Evolutionary conservation across 1,284 basidiomycete species (phyloP).

Genomic region (Leccinum solheimii): DNA sequence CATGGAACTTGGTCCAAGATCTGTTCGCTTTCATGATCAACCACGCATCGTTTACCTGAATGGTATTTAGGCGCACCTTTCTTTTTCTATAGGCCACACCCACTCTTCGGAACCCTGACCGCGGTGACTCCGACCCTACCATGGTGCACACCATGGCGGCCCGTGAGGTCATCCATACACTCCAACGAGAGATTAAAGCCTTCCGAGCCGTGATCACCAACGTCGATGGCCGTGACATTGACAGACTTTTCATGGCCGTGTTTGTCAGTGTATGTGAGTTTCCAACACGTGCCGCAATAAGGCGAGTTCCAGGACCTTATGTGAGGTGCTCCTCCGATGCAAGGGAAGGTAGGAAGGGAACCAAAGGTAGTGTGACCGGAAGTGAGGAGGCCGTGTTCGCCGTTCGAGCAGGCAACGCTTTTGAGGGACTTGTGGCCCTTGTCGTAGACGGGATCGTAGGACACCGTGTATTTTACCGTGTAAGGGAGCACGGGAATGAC

Average conservation of each 20-base stretch:
- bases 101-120: not conserved
- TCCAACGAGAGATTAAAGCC: slow-evolving; percentile 41
- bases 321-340: slow-evolving; percentile 46
- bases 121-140: slow-evolving; percentile 16
- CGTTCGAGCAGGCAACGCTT: slow-evolving; percentile 50
- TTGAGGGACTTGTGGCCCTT: slow-evolving; percentile 32
- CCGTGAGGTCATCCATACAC: slow-evolving; percentile 20
- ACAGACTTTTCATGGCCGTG: slow-evolving; percentile 21
- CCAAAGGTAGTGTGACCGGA: slow-evolving; percentile 44
- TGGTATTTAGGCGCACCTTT: not conserved
- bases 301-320: slow-evolving; percentile 31
- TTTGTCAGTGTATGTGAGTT: slow-evolving; percentile 34
- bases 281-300: slow-evolving; percentile 30
- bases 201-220: slow-evolving; percentile 41
- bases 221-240: slow-evolving; percentile 36
- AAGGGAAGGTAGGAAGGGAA: slow-evolving; percentile 49
- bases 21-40: not conserved
- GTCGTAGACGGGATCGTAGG: slow-evolving; percentile 40
- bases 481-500: slow-evolving; percentile 6
- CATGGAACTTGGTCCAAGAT: not conserved
- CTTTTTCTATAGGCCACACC: slow-evolving; percentile 20
- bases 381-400: slow-evolving; percentile 39
- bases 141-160: not conserved
- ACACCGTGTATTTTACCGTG: slow-evolving; percentile 15
- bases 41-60: not conserved